Evolutionary conservation across 176 grass and related monocot genomes (phyloP).

Genomic region (Alopecurus myosuroides): DNA sequence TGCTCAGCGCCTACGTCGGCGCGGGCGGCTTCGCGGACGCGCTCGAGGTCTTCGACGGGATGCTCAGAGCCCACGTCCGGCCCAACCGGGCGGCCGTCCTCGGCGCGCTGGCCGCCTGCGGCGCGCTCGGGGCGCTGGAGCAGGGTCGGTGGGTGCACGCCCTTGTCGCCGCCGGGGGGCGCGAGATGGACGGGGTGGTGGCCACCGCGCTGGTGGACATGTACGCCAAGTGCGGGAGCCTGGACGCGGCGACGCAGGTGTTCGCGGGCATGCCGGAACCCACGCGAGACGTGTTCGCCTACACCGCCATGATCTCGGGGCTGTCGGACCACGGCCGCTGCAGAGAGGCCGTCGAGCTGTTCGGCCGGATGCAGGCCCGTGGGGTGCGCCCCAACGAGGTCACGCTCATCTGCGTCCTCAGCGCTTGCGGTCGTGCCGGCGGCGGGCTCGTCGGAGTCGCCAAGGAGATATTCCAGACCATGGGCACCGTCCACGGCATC

Average conservation of each 20-base stretch:
- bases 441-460: constrained; percentile 17
- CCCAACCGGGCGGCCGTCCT: constrained; percentile 46
- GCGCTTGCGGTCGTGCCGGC: constrained; percentile 35
- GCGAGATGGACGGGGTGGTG: constrained; percentile 19
- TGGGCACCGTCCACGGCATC: constrained; percentile 14
- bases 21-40: constrained; percentile 37
- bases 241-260: constrained; percentile 39
- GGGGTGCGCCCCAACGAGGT: constrained; percentile 64
- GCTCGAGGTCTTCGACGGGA: constrained; percentile 34
- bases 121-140: constrained; percentile 56
- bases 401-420: constrained; percentile 57
- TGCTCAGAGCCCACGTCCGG: constrained; percentile 18
- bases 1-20: constrained; percentile 45
- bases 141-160: constrained; percentile 66
- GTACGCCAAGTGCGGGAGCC: constrained; percentile 69
- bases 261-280: background rate
- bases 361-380: constrained; percentile 25
- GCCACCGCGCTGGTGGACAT: constrained; percentile 63
- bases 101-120: constrained; percentile 32
- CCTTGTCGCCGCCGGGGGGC: background rate
- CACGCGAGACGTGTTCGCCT: constrained; percentile 45
- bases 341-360: constrained; percentile 30
- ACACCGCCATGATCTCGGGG: constrained; percentile 62
- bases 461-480: constrained; percentile 33
- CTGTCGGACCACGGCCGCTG: constrained; percentile 47